Percentiles rank a stretch among this genome's conserved stretches.
Evolutionary conservation across 2,329 filamentous ascomycete species (phyloP).

Genomic region (Diaporthe citrichinensis): DNA sequence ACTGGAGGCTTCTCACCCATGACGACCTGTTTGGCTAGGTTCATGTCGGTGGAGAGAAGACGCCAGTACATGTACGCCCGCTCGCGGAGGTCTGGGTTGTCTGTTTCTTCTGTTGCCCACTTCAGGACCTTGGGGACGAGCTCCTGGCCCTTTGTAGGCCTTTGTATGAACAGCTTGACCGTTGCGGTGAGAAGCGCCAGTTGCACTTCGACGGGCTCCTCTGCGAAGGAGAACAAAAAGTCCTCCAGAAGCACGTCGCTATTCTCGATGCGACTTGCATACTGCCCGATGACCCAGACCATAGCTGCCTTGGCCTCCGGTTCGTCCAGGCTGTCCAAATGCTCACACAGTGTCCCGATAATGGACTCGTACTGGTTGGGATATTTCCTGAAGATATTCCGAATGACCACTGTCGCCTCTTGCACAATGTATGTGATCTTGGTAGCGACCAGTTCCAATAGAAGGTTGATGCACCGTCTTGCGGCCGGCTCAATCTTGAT

Average conservation of each 20-base stretch:
- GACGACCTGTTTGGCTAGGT: conserved; percentile 86
- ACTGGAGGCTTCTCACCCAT: conserved; percentile 99
- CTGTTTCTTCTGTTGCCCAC: conserved; percentile 99
- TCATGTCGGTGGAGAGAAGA: conserved; percentile 91
- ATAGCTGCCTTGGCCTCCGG: conserved; percentile 98
- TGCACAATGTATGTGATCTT: conserved; percentile 99
- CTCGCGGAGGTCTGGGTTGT: conserved; percentile 96
- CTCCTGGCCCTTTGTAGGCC: conserved; percentile 93
- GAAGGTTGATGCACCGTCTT: conserved; percentile 89
- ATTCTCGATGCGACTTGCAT: conserved; percentile 97
- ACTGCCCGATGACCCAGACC: conserved; percentile 99
- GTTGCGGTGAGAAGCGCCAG: conserved; percentile 94
- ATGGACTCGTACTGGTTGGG: conserved; percentile 99
- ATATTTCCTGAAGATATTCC: conserved; percentile 99
- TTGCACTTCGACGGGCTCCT: conserved; percentile 96
- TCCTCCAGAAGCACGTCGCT: conserved; percentile 94
- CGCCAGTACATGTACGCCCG: conserved; percentile 99
- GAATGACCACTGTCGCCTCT: conserved; percentile 97
- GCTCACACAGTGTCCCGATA: conserved; percentile 94
- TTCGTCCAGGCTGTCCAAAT: conserved; percentile 95
- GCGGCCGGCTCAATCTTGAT: conserved; percentile 99
- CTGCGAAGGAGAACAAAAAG: conserved; percentile 92
- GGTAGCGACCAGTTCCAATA: conserved; percentile 95
- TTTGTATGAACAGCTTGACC: conserved; percentile 97
- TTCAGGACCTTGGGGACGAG: conserved; percentile 95